Evolutionary conservation across 2,329 filamentous ascomycete genomes (phyloP).

Genomic region (Calonectria multiphialidica): DNA sequence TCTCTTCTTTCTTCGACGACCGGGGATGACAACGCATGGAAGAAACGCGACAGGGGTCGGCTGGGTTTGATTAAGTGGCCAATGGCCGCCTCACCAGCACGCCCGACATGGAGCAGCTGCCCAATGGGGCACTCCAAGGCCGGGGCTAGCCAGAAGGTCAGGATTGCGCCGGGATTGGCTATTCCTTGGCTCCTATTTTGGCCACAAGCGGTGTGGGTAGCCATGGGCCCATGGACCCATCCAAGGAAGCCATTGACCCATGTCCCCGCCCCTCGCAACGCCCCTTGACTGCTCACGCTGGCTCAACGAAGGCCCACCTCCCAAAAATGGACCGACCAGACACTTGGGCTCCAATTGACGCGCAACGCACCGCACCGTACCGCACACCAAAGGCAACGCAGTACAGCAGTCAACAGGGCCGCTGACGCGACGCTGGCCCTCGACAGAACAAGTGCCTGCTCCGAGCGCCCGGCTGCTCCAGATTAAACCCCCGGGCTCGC

Average conservation of each 20-base stretch:
- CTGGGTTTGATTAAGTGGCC: slow-evolving; percentile 65
- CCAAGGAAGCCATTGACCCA: slow-evolving; percentile 14
- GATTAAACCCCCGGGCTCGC: slow-evolving; percentile 33
- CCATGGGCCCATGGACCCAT: slow-evolving; percentile 35
- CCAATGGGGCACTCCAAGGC: slow-evolving; percentile 63
- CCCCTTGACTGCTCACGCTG: slow-evolving; percentile 24
- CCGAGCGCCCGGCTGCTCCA: slow-evolving; percentile 24
- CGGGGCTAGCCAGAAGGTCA: slow-evolving; percentile 60
- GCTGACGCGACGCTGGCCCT: slow-evolving; percentile 8
- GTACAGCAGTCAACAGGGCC: slow-evolving; percentile 15
- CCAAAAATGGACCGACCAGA: slow-evolving; percentile 38
- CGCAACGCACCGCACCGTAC: slow-evolving; percentile 36
- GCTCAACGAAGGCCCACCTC: slow-evolving; percentile 32
- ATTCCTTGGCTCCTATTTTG: slow-evolving; percentile 46
- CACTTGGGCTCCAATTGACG: slow-evolving; percentile 40
- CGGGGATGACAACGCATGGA: slow-evolving; percentile 61
- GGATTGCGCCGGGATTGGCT: slow-evolving; percentile 53
- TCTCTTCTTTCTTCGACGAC: slow-evolving; percentile 14
- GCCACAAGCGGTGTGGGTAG: slow-evolving; percentile 50
- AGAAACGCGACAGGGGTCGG: slow-evolving; percentile 63
- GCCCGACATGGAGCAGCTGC: slow-evolving; percentile 59
- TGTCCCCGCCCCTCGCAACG: slow-evolving; percentile 14
- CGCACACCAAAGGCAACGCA: slow-evolving; percentile 16
- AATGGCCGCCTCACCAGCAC: slow-evolving; percentile 57
- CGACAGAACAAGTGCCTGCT: slow-evolving; percentile 18